Conservation (phyloP, 176 grass and related monocot genomes). For the sorghum (Sorghum bicolor) region DNA sequence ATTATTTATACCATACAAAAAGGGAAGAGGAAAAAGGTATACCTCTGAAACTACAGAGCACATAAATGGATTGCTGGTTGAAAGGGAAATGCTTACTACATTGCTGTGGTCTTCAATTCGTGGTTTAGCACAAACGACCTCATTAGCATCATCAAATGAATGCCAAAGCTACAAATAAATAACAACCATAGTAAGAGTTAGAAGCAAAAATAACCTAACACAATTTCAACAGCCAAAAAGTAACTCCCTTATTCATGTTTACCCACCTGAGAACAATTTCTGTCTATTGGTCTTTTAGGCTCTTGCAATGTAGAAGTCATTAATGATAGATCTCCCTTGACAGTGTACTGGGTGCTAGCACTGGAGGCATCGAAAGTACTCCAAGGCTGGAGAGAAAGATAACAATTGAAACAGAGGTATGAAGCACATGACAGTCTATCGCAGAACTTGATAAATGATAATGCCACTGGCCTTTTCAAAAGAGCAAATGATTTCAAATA, state of each 20-base stretch:
- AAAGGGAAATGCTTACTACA: constrained; percentile 9
- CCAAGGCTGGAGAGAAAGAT: constrained; percentile 34
- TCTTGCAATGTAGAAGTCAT: constrained; percentile 20
- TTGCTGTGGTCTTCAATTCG: constrained; percentile 29
- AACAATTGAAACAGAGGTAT: not conserved
- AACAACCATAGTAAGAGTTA: not conserved
- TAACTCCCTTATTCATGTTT: not conserved
- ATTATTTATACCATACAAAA: constrained; percentile 13
- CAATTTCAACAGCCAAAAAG: not conserved
- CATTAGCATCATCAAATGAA: constrained; percentile 58
- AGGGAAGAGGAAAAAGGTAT: not conserved
- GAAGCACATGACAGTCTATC: not conserved
- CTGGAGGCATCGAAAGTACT: constrained; percentile 32
- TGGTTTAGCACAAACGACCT: constrained; percentile 2
- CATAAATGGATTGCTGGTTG: constrained; percentile 43
- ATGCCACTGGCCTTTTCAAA: not conserved
- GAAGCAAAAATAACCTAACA: constrained; percentile 16
- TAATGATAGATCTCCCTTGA: constrained; percentile 20
- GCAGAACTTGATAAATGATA: not conserved
- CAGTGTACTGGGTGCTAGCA: constrained; percentile 11
- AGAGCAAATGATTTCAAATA: not conserved
- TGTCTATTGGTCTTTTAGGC: constrained; percentile 21
- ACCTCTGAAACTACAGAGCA: constrained; percentile 38
- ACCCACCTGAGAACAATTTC: constrained; percentile 39
- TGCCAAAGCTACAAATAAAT: constrained; percentile 59